Evolutionary conservation across 148 eudicot species (phyloP), one percentile per base, ranked within the genome.

Genomic region (Spergularia bocconei): DNA sequence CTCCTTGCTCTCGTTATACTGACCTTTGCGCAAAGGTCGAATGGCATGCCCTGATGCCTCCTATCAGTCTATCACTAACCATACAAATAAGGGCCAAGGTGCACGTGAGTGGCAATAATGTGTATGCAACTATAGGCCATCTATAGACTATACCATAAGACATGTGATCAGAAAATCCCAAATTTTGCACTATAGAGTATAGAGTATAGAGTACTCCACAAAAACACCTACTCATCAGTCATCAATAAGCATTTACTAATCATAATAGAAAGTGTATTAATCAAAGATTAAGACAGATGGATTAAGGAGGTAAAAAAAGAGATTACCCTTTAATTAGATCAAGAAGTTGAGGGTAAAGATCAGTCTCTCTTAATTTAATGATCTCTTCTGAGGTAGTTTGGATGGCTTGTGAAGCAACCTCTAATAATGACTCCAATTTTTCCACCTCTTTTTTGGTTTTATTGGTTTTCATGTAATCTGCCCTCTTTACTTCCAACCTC

Each of bases 331-430:
- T 89, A 51, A 90, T 92, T 70, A 95, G 93, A 62, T 89, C 83
- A 69, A 90, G 93, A 71, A 95, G 93, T 71, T 95, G 98, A 29
- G 97, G 98, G 80, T 95, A 92, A 75, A 95, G 96, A 78, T 95
- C 88, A 36, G 83, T 84, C 84, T 95, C 98, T 65, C 98, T 89
- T 52, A 95, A 71, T 74, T 92, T 95, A 77, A 89, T 78, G 75
- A 95, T 92, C 81, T 95, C 97, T 63, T 84, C 78, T 63, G 98
- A 90, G 17, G 92, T 95, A 19, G 98, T 79, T 72, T 91, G 91
- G 61, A 92, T 95, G 54, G 91, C 97, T 59, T 95, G 96, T 7
- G 90, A 66, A 72, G 97, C 93, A 53, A 95, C 98, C 80, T 85
- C 86, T 77, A 90, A 75, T 57, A 84, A 87, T 41, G 96, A 92